Evolutionary conservation across 176 grass and related monocot genomes (phyloP), one percentile per base, ranked within the genome.

Genomic region (Phragmites australis): DNA sequence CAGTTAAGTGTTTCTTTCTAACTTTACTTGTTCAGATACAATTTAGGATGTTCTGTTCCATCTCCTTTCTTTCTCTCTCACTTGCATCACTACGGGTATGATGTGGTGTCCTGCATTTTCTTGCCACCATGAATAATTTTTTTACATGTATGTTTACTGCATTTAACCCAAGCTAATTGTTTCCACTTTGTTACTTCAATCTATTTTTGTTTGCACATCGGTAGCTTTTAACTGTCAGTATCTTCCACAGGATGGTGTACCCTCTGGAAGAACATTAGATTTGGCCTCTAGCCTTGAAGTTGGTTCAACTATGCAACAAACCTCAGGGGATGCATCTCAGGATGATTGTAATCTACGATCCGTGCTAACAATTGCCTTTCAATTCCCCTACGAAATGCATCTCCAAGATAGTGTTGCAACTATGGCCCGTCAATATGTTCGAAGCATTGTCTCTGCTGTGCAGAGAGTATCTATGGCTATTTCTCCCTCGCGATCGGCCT

Each of bases 271-370:
- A 58, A 98, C 95, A 65, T 81, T 99, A 23, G 96, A 99, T 76
- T 84, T 99, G 75, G 96, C 96, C 8, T 99, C 96, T 51, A 95
- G 86, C 81, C 92, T 99, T 80, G 96, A 95, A 88, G 96, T 91
- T 69, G 86, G 92, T 50, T 77, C 88, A 42, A 65, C 90, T 57
- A 60, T 78, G 60, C 77, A 89, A 44, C 88, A 82, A 59, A 51
- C 63, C 44, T 55, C 88, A 72, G 82, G 47, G 4, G 79, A 84
- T 34, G 57, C 83, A 63, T 81, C 87, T 43, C 32, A 50, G 59
- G 83, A 83, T 69, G 80, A 89, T 55, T 54, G 70, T 63, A 99
- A 89, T 71, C 84, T 87, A 11, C 80, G 96, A 61, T 99, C 96
- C 40, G 96, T 99, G 44, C 82, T 99, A 68, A 95, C 92, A 18